A percentile compares a stretch with the other conserved stretches of the same genome.
These are phyloP conservation scores for Ogataea methylovora DNA, from an alignment of 805 yeast species.

Conservation along the genomic window DNA sequence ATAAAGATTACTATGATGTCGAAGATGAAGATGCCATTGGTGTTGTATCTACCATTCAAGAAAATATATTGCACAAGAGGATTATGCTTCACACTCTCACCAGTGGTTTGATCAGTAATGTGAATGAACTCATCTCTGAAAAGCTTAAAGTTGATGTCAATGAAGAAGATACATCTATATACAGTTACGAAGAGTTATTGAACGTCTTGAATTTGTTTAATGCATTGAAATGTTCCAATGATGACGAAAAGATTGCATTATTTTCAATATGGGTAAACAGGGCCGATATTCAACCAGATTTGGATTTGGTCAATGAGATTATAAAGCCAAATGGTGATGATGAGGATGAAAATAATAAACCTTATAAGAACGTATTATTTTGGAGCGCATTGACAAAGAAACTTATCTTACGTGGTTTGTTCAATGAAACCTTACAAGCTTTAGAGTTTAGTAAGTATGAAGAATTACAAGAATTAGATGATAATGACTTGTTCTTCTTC, in stretches of 20 bases:
- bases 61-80: slow-evolving; percentile 27
- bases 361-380: slow-evolving; percentile 44
- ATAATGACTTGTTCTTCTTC: slow-evolving; percentile 26
- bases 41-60: slow-evolving; percentile 23
- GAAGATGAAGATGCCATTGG: slow-evolving; percentile 19
- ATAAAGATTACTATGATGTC: slow-evolving; percentile 23
- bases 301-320: slow-evolving; percentile 38
- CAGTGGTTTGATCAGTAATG: slow-evolving; percentile 18
- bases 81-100: slow-evolving; percentile 25
- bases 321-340: slow-evolving; percentile 31
- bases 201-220: slow-evolving; percentile 52
- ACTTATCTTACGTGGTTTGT: slow-evolving; percentile 53
- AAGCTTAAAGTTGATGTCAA: slow-evolving; percentile 15
- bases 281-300: slow-evolving; percentile 60
- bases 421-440: slow-evolving; percentile 45
- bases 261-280: slow-evolving; percentile 60
- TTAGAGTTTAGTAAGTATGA: slow-evolving; percentile 36
- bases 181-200: slow-evolving; percentile 32
- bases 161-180: slow-evolving; percentile 13
- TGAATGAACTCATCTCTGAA: slow-evolving; percentile 23
- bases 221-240: slow-evolving; percentile 40
- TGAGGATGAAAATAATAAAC: slow-evolving; percentile 14
- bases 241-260: slow-evolving; percentile 33
- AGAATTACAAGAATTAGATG: slow-evolving; percentile 23
- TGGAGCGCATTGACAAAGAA: slow-evolving; percentile 57